Evolutionary conservation across 2,329 filamentous ascomycete species (phyloP).

Genomic region (Trichoderma lentiforme): DNA sequence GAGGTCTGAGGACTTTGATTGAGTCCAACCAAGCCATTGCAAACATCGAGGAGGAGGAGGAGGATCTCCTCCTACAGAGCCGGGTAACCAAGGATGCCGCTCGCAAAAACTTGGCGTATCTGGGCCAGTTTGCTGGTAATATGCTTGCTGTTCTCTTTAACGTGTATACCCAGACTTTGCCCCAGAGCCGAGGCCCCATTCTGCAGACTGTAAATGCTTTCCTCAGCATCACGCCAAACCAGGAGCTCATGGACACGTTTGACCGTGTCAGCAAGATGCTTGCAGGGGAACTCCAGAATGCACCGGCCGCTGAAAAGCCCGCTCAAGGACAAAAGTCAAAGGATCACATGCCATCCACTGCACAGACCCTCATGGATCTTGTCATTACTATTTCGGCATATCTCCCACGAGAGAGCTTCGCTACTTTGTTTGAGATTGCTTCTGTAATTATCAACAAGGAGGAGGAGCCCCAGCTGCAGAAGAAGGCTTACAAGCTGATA

Average conservation of each 20-base stretch:
- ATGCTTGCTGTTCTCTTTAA: constrained; percentile 97
- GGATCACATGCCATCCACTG: constrained; percentile 82
- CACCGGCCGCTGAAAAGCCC: constrained; percentile 55
- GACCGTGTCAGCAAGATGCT: constrained; percentile 82
- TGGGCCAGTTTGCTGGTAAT: constrained; percentile 78
- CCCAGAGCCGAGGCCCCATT: constrained; percentile 86
- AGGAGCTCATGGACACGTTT: constrained; percentile 85
- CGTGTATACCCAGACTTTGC: constrained; percentile 93
- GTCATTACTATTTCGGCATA: constrained; percentile 96
- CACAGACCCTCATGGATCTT: constrained; percentile 93
- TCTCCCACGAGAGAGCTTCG: constrained; percentile 81
- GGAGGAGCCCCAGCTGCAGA: constrained; percentile 88
- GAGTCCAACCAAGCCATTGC: constrained; percentile 87
- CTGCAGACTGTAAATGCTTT: constrained; percentile 93
- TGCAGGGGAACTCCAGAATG: constrained; percentile 61
- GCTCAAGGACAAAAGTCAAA: constrained; percentile 59
- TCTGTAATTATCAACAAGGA: constrained; percentile 76
- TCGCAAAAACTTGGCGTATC: constrained; percentile 74
- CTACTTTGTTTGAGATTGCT: constrained; percentile 81
- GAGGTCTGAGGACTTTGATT: constrained; percentile 78
- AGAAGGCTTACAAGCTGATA: constrained; percentile 98
- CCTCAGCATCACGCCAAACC: constrained; percentile 76
- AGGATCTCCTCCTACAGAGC: constrained; percentile 73
- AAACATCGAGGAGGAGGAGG: constrained; percentile 65
- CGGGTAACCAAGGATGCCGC: constrained; percentile 73